Evolutionary conservation across 1,284 basidiomycete genomes (phyloP).

Genomic region (Irpex sp.): DNA sequence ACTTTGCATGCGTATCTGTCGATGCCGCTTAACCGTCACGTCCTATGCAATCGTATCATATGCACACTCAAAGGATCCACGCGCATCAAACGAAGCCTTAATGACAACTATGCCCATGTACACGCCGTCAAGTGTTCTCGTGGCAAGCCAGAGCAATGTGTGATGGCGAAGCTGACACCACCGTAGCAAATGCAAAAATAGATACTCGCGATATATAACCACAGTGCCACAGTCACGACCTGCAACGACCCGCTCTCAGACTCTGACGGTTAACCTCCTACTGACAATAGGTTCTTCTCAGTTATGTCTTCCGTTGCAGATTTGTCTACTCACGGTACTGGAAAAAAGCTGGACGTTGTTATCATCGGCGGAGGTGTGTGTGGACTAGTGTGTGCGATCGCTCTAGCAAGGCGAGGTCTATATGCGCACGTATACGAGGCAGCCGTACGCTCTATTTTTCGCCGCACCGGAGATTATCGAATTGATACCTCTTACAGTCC

Average conservation of each 20-base stretch:
- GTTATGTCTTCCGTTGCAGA: neutral
- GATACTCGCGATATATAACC: no score
- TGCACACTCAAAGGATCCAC: no score
- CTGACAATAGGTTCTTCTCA: neutral
- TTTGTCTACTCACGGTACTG: neutral
- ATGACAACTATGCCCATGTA: no score
- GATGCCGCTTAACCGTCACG: no score
- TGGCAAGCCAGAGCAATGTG: no score
- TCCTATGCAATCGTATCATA: no score
- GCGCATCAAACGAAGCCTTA: no score
- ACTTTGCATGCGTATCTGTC: no score
- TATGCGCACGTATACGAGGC: constrained; percentile 18
- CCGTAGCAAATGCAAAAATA: no score
- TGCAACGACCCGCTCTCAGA: neutral
- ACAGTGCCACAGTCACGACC: no score
- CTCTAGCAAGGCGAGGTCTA: constrained; percentile 11
- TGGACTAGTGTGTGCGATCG: constrained; percentile 15
- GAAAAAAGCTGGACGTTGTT: constrained; percentile 6
- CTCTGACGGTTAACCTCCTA: neutral
- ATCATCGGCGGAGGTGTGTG: constrained; percentile 18
- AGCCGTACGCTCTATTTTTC: constrained; percentile 7
- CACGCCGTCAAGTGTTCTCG: no score
- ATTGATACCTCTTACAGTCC: constrained; percentile 19
- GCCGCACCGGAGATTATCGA: neutral
- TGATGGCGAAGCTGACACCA: no score